phyloP scores from a whole-genome alignment of 305 asterid species.

The Lippia alba region DNA sequence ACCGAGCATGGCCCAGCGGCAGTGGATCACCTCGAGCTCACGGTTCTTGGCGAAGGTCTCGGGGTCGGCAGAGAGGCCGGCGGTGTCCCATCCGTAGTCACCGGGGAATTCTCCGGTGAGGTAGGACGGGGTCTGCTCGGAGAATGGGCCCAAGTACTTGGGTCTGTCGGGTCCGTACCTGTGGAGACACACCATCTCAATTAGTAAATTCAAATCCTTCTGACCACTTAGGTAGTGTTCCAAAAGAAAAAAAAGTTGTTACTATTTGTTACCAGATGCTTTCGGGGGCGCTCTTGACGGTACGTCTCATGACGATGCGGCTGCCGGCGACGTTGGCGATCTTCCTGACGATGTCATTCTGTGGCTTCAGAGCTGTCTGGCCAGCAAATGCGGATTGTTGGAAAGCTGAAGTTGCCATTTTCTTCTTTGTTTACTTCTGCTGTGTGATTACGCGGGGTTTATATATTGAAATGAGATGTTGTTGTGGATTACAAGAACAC shows the following conservation, averaged over 20 bases:
- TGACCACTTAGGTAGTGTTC: too few species aligned
- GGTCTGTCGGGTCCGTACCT: conserved; percentile 97
- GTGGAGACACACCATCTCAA: neutral
- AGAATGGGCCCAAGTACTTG: conserved; percentile 93
- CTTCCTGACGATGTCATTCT: conserved; percentile 66
- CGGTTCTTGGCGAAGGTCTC: conserved; percentile 91
- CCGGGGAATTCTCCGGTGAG: conserved; percentile 95
- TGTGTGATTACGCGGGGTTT: neutral
- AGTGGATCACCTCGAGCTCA: conserved; percentile 72
- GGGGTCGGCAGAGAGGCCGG: conserved; percentile 93
- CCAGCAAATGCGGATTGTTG: conserved; percentile 87
- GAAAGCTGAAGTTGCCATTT: conserved; percentile 78
- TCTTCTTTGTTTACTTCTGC: neutral
- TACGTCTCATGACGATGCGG: conserved; percentile 91
- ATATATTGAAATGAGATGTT: conserved; percentile 32
- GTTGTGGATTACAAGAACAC: conserved; percentile 50
- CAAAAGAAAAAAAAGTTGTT: neutral
- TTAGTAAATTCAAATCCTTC: neutral
- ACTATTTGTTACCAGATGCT: conserved; percentile 70
- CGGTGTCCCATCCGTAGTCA: conserved; percentile 97
- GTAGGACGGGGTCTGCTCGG: conserved; percentile 94
- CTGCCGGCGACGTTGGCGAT: conserved; percentile 57
- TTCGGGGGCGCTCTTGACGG: conserved; percentile 80
- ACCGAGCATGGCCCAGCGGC: conserved; percentile 58
- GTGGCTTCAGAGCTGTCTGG: conserved; percentile 62